Conservation (phyloP, 495 filamentous ascomycete genomes). For the Aspergillus cavernicola region DNA sequence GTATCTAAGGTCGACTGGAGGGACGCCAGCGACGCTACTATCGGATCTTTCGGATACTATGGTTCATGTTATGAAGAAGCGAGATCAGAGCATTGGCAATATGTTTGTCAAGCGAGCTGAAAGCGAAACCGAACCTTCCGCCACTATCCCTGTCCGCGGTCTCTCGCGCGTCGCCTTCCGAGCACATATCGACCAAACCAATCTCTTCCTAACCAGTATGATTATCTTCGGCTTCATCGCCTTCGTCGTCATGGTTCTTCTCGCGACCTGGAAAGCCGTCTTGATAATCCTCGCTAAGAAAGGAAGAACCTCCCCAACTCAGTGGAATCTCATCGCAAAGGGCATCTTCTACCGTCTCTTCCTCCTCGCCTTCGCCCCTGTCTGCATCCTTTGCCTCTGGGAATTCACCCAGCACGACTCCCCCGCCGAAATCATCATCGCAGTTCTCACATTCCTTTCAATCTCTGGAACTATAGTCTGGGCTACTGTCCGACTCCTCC, state of each 20-base stretch:
- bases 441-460: slow-evolving; percentile 81
- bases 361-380: slow-evolving; percentile 89
- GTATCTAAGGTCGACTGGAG: slow-evolving; percentile 94
- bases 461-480: slow-evolving; percentile 71
- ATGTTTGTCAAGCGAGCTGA: background rate
- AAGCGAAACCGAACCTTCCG: background rate
- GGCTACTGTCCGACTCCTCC: slow-evolving; percentile 85
- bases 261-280: slow-evolving; percentile 70
- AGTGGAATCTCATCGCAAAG: slow-evolving; percentile 79
- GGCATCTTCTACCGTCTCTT: slow-evolving; percentile 87
- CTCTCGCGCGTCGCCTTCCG: slow-evolving; percentile 87
- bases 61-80: slow-evolving; percentile 33
- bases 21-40: slow-evolving; percentile 74
- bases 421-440: slow-evolving; percentile 80
- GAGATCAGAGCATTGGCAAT: background rate
- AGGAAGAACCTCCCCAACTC: slow-evolving; percentile 65
- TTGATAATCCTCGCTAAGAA: slow-evolving; percentile 50
- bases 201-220: slow-evolving; percentile 89
- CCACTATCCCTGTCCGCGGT: slow-evolving; percentile 61
- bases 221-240: slow-evolving; percentile 85
- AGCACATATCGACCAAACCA: slow-evolving; percentile 79
- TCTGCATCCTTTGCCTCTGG: slow-evolving; percentile 88
- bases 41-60: slow-evolving; percentile 62
- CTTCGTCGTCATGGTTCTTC: slow-evolving; percentile 61
- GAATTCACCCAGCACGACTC: slow-evolving; percentile 87